Evolutionary conservation across 208 protist species (phyloP), one percentile per base, ranked within the genome.

Genomic region (Leishmania tropica): DNA sequence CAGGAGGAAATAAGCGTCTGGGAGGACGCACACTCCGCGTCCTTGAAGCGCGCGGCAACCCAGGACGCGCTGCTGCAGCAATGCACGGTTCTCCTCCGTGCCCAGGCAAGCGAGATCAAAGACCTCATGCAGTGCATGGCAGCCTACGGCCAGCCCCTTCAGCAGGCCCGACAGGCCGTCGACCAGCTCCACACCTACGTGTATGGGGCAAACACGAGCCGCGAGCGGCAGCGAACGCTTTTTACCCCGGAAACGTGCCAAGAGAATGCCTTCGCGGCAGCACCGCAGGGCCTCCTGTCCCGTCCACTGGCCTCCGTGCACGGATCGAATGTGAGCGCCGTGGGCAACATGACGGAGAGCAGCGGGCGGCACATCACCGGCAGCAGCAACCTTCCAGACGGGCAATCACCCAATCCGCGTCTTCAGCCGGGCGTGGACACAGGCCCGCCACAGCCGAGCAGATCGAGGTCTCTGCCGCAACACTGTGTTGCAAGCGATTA

Each of bases 1-100:
- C 80, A 87, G 51, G 90, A 96, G 67, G 95, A 98, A 82, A 83
- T 83, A n/a, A 62, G 31, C 19, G 67, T 87, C 42, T 98, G 95
- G 95, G 88, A 97, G 76, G 79, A 85, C 54, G 89, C 90, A 62
- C 92, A 93, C 73, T 67, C 77, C 8, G 84, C 74, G 4, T 76
- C 91, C n/a, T 76, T 56, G 67, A 87, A 87, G 35, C 82, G 83
- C 47, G 37, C 89, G n/a, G 82, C 67, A 15, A 80, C 79, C 3
- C 83, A 89, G 37, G 75, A 87, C 7, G 81, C 81, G 21, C 75
- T 83, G 53, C 74, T 87, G 28, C 79, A 89, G 64, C 75, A 91
- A 45, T 85, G 77, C 56, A 21, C 51, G 35, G 60, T 78, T 42
- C 35, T 88, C 28, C 67, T 93, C 45, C 74, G 81, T 28, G 78